A percentile compares a stretch with the other conserved stretches of the same genome.
Conservation (phyloP, 2,329 filamentous ascomycete genomes). For the Penicillium brevicompactum region DNA sequence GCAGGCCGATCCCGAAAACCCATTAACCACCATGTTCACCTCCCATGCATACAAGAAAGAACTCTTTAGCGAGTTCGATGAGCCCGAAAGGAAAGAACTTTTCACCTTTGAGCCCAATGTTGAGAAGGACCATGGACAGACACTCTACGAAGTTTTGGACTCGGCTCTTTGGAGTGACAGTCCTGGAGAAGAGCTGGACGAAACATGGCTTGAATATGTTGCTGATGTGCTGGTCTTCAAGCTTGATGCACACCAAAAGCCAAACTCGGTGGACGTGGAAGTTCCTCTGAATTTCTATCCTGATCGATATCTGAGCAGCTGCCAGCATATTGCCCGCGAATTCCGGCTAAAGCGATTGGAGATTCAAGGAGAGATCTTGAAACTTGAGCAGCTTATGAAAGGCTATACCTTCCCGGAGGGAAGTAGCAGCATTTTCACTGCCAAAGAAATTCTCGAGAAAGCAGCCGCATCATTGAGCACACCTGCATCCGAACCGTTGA, state of each 20-base stretch:
- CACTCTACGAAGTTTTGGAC: slow-evolving; percentile 59
- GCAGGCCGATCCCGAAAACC: slow-evolving; percentile 43
- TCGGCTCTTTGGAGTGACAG: slow-evolving; percentile 51
- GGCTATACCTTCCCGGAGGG: slow-evolving; percentile 31
- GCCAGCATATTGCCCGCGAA: slow-evolving; percentile 49
- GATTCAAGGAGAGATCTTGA: slow-evolving; percentile 34
- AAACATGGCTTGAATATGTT: slow-evolving; percentile 51
- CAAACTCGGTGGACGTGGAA: slow-evolving; percentile 47
- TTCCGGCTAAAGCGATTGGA: slow-evolving; percentile 47
- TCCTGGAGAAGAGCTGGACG: slow-evolving; percentile 42
- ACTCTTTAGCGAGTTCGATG: slow-evolving; percentile 29
- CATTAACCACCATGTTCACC: slow-evolving; percentile 49
- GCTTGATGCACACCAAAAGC: slow-evolving; percentile 39
- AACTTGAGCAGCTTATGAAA: slow-evolving; percentile 34
- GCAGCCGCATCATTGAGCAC: slow-evolving; percentile 35
- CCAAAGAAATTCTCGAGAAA: slow-evolving; percentile 38
- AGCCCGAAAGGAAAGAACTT: slow-evolving; percentile 40
- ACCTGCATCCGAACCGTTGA: slow-evolving; percentile 26
- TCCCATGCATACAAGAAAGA: slow-evolving; percentile 47
- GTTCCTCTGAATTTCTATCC: slow-evolving; percentile 59
- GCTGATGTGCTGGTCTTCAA: slow-evolving; percentile 60
- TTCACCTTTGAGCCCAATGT: slow-evolving; percentile 42
- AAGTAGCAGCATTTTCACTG: slow-evolving; percentile 22
- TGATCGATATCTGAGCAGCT: slow-evolving; percentile 61
- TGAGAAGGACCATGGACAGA: slow-evolving; percentile 42